phyloP scores from a whole-genome alignment of 106 monocot species.

The Vanilla planifolia region DNA sequence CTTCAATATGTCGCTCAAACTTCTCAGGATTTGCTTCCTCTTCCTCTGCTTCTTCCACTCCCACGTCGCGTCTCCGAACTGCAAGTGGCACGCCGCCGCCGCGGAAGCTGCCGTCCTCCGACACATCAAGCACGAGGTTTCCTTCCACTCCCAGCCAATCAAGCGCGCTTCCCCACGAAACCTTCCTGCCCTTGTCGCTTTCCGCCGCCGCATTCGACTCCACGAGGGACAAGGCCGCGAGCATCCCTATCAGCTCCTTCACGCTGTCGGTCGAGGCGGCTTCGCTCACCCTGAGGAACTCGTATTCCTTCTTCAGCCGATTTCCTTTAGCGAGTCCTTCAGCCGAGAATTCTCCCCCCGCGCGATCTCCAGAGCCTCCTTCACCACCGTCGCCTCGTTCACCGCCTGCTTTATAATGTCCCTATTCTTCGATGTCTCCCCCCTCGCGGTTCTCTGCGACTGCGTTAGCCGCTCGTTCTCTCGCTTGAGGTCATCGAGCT shows the following conservation, averaged over 20 bases:
- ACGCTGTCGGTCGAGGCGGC: conserved; percentile 58
- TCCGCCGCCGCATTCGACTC: not conserved
- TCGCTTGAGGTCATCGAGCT: conserved; percentile 26
- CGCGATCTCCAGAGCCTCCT: conserved; percentile 69
- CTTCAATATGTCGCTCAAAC: conserved; percentile 36
- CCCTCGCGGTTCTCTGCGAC: conserved; percentile 34
- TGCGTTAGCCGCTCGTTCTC: conserved; percentile 43
- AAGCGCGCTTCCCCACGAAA: not conserved
- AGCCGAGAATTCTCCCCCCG: conserved; percentile 57
- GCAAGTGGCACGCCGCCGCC: not conserved
- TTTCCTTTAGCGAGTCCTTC: conserved; percentile 32
- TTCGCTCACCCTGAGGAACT: conserved; percentile 66
- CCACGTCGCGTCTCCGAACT: not conserved
- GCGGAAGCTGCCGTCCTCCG: not conserved
- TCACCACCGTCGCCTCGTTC: conserved; percentile 46
- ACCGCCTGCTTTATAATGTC: conserved; percentile 83
- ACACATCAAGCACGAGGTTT: not conserved
- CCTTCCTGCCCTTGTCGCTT: not conserved
- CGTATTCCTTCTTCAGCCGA: conserved; percentile 44
- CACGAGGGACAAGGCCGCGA: conserved; percentile 25
- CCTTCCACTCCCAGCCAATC: conserved; percentile 17
- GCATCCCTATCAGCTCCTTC: conserved; percentile 49
- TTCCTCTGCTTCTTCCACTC: conserved; percentile 19
- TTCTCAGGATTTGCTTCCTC: conserved; percentile 38
- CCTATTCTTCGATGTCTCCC: conserved; percentile 48